Percentiles rank a stretch among this genome's conserved stretches.
These are phyloP conservation scores for Asterionellopsis glacialis DNA, from an alignment of 108 stramenopile species.

Conservation along the genomic window DNA sequence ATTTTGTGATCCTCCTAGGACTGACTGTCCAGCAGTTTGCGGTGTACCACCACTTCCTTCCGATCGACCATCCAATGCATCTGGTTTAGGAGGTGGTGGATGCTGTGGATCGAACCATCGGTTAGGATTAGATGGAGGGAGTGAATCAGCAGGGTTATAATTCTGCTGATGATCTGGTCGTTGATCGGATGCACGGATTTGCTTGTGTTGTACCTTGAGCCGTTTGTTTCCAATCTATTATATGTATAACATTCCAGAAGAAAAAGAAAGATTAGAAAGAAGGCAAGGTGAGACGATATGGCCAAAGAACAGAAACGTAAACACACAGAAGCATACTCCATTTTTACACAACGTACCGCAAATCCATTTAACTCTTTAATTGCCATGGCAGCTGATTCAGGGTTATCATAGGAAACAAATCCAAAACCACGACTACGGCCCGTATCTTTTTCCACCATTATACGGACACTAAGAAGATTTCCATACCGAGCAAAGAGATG, in stretches of 20 bases:
- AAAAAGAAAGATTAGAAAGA: too few relatives aligned
- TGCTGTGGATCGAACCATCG: too few relatives aligned
- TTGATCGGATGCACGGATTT: slow-evolving; percentile 3
- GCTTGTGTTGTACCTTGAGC: slow-evolving; percentile 86
- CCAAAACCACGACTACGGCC: slow-evolving; percentile 95
- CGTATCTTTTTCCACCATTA: slow-evolving; percentile 95
- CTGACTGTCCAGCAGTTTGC: too few relatives aligned
- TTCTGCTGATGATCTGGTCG: background rate
- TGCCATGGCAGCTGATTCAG: slow-evolving; percentile 89
- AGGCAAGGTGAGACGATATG: background rate
- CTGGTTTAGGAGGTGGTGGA: too few relatives aligned
- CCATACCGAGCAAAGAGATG: slow-evolving; percentile 87
- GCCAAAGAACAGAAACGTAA: background rate
- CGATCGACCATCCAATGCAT: too few relatives aligned
- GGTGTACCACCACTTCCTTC: too few relatives aligned
- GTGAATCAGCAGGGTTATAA: too few relatives aligned
- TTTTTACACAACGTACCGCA: slow-evolving; percentile 54
- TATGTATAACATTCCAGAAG: background rate
- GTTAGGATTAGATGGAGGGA: too few relatives aligned
- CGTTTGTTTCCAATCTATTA: slow-evolving; percentile 85
- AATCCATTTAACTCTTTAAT: slow-evolving; percentile 91
- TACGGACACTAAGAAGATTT: slow-evolving; percentile 88
- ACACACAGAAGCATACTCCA: slow-evolving; percentile 16
- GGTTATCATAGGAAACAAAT: slow-evolving; percentile 92
- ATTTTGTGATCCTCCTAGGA: too few relatives aligned